These are phyloP conservation scores for Gloeophyllum trabeum DNA, from an alignment of 768 basidiomycete genomes.

Conservation along the genomic window DNA sequence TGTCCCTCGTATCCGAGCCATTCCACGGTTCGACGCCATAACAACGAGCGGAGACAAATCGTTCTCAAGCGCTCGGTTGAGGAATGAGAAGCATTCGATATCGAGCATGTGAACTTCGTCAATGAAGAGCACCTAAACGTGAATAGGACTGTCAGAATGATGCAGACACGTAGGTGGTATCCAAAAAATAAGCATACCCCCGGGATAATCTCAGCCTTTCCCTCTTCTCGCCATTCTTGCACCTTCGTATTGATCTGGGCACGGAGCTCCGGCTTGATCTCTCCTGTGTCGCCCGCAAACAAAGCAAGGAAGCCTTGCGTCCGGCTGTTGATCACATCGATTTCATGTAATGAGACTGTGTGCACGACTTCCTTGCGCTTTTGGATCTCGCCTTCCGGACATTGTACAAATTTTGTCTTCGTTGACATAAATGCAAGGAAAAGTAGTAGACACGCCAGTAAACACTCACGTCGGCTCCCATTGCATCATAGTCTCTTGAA, in stretches of 20 bases:
- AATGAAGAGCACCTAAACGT: constrained; percentile 81
- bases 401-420: constrained; percentile 96
- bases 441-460: constrained; percentile 1
- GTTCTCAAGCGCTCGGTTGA: constrained; percentile 91
- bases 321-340: constrained; percentile 97
- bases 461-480: constrained; percentile 89
- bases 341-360: constrained; percentile 95
- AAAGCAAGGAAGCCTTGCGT: constrained; percentile 98
- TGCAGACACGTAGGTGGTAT: neutral
- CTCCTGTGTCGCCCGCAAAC: constrained; percentile 92
- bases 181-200: constrained; percentile 42
- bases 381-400: constrained; percentile 96
- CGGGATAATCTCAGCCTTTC: constrained; percentile 95
- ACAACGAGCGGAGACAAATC: constrained; percentile 93
- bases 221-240: constrained; percentile 96
- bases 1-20: constrained; percentile 90
- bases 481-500: constrained; percentile 96
- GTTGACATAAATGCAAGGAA: neutral
- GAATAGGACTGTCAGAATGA: constrained; percentile 2
- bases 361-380: constrained; percentile 96
- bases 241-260: constrained; percentile 97
- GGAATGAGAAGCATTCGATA: constrained; percentile 98
- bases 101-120: constrained; percentile 99
- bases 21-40: constrained; percentile 96
- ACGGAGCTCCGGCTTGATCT: constrained; percentile 94